Percentiles rank a stretch among this genome's conserved stretches.
Conservation (phyloP, 2,329 filamentous ascomycete species). For the Diaporthe ampelina region DNA sequence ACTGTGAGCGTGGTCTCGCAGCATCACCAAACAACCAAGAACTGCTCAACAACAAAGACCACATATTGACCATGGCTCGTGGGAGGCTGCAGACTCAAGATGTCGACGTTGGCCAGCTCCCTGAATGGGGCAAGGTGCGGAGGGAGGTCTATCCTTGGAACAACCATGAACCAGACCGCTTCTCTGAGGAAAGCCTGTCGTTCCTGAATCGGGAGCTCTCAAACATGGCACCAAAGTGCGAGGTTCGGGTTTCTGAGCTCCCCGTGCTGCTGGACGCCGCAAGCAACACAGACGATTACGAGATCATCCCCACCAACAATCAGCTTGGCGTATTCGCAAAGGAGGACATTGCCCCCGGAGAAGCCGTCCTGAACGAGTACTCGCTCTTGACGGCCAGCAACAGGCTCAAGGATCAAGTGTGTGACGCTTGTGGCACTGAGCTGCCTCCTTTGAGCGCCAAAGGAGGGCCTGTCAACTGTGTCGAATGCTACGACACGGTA, state of each 20-base stretch:
- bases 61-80: slow-evolving; percentile 67
- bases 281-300: slow-evolving; percentile 62
- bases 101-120: slow-evolving; percentile 69
- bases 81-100: slow-evolving; percentile 61
- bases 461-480: slow-evolving; percentile 66
- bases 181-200: slow-evolving; percentile 76
- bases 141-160: slow-evolving; percentile 81
- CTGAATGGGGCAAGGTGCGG: slow-evolving; percentile 78
- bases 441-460: slow-evolving; percentile 72
- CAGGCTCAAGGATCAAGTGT: slow-evolving; percentile 86
- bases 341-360: slow-evolving; percentile 81
- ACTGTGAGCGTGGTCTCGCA: slow-evolving; percentile 73
- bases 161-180: slow-evolving; percentile 76
- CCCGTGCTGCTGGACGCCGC: slow-evolving; percentile 76
- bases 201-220: slow-evolving; percentile 80
- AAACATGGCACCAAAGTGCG: slow-evolving; percentile 82
- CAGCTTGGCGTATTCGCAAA: slow-evolving; percentile 94
- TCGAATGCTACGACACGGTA: slow-evolving; percentile 74
- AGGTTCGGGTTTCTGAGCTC: slow-evolving; percentile 81
- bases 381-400: slow-evolving; percentile 92
- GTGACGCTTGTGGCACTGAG: slow-evolving; percentile 87
- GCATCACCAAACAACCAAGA: slow-evolving; percentile 68
- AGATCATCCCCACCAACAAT: slow-evolving; percentile 71
- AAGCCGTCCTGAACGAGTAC: slow-evolving; percentile 83
- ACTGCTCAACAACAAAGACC: slow-evolving; percentile 66